These are phyloP conservation scores for Termitomyces sp. DNA, from an alignment of 768 basidiomycete genomes.

Conservation along the genomic window DNA sequence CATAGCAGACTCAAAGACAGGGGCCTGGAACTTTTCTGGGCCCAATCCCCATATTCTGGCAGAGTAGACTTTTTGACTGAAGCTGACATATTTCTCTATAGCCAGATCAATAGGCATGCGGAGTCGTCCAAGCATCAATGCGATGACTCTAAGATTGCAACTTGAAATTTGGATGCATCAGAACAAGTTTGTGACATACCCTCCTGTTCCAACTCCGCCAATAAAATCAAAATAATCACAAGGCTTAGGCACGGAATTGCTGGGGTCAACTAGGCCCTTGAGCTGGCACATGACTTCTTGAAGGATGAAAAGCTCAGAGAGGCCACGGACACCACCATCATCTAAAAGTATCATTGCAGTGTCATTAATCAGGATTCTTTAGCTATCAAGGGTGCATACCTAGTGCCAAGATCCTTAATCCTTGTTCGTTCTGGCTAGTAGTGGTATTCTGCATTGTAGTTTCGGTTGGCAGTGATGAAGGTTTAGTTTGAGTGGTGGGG, in stretches of 20 bases:
- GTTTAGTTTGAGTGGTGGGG: too few relatives aligned
- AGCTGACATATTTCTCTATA: neutral
- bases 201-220: neutral
- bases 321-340: neutral
- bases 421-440: neutral
- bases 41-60: neutral
- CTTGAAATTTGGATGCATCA: neutral
- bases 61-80: neutral
- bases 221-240: neutral
- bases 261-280: neutral
- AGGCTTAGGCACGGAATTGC: neutral
- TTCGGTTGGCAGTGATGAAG: too few relatives aligned
- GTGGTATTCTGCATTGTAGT: too few relatives aligned
- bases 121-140: neutral
- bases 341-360: neutral
- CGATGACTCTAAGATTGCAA: neutral
- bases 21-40: neutral
- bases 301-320: neutral
- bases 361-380: neutral
- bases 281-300: neutral
- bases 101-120: neutral
- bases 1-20: neutral
- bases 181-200: neutral
- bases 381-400: neutral
- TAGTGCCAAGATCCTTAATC: neutral